Conservation (phyloP, 768 basidiomycete genomes). For the Tulasnella sp. region DNA sequence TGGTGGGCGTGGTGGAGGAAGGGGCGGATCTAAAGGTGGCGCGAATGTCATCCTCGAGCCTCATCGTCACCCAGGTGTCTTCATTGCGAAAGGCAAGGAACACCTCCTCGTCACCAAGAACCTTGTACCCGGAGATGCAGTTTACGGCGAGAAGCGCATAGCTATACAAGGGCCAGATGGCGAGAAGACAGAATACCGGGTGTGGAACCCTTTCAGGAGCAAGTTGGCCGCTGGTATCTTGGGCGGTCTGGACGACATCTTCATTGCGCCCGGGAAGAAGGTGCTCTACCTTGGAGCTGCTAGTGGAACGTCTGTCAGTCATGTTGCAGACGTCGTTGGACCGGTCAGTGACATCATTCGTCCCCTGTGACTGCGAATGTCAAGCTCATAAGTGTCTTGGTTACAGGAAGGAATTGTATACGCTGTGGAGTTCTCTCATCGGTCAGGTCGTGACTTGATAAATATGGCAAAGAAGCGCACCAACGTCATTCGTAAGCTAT, state of each 20-base stretch:
- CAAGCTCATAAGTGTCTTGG: not conserved
- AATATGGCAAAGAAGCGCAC: constrained; percentile 99
- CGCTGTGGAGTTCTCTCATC: constrained; percentile 94
- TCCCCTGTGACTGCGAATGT: constrained; percentile 14
- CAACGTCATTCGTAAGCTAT: constrained; percentile 84
- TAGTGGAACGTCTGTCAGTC: constrained; percentile 93
- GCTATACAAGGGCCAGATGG: constrained; percentile 63
- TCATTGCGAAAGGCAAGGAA: constrained; percentile 97
- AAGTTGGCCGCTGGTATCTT: constrained; percentile 96
- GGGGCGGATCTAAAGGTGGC: constrained; percentile 69
- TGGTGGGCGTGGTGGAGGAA: constrained; percentile 44
- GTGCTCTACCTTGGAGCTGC: constrained; percentile 97
- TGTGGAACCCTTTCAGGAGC: constrained; percentile 98
- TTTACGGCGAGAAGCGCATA: constrained; percentile 98
- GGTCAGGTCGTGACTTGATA: constrained; percentile 95
- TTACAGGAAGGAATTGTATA: constrained; percentile 87
- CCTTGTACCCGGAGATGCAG: constrained; percentile 91
- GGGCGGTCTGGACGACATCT: constrained; percentile 89
- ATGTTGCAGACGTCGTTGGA: constrained; percentile 98
- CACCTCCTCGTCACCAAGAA: constrained; percentile 96
- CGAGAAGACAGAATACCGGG: constrained; percentile 91
- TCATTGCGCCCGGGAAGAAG: constrained; percentile 86
- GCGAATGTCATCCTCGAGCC: constrained; percentile 88
- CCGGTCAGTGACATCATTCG: constrained; percentile 47
- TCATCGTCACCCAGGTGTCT: constrained; percentile 87